Percentiles rank a stretch among this genome's conserved stretches.
Conservation (phyloP, 495 filamentous ascomycete genomes). For the Pyrenula massariospora region DNA sequence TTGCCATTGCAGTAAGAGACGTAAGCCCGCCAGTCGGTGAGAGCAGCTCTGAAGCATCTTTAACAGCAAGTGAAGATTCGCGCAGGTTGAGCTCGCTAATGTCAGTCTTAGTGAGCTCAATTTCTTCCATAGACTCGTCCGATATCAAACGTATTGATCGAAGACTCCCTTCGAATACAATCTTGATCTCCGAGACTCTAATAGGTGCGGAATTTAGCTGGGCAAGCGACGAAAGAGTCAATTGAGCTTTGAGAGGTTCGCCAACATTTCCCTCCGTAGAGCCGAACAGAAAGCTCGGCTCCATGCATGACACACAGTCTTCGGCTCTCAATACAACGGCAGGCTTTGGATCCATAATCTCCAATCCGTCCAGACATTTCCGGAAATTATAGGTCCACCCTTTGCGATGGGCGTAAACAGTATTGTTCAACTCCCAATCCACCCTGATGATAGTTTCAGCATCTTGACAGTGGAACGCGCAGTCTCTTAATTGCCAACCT, state of each 20-base stretch:
- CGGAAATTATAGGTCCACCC: constrained; percentile 67
- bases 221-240: constrained; percentile 60
- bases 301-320: constrained; percentile 59
- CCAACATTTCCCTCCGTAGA: constrained; percentile 72
- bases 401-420: constrained; percentile 46
- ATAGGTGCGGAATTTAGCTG: constrained; percentile 50
- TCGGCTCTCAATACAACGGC: constrained; percentile 53
- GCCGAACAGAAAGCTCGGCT: constrained; percentile 62
- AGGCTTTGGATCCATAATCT: constrained; percentile 41
- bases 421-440: constrained; percentile 74
- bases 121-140: constrained; percentile 16
- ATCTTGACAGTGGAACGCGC: constrained; percentile 52
- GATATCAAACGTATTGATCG: constrained; percentile 39
- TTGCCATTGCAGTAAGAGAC: constrained; percentile 40
- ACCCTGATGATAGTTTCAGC: constrained; percentile 56
- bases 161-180: constrained; percentile 59
- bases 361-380: constrained; percentile 47
- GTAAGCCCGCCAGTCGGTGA: constrained; percentile 28
- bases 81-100: constrained; percentile 22
- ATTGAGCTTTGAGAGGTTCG: constrained; percentile 60
- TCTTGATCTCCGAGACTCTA: constrained; percentile 47
- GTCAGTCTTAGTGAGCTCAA: constrained; percentile 12
- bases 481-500: constrained; percentile 61
- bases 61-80: constrained; percentile 15
- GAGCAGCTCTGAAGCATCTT: constrained; percentile 17